Evolutionary conservation across 257 asterid genomes (phyloP), one percentile per base, ranked within the genome.

Genomic region (Penstemon davidsonii): DNA sequence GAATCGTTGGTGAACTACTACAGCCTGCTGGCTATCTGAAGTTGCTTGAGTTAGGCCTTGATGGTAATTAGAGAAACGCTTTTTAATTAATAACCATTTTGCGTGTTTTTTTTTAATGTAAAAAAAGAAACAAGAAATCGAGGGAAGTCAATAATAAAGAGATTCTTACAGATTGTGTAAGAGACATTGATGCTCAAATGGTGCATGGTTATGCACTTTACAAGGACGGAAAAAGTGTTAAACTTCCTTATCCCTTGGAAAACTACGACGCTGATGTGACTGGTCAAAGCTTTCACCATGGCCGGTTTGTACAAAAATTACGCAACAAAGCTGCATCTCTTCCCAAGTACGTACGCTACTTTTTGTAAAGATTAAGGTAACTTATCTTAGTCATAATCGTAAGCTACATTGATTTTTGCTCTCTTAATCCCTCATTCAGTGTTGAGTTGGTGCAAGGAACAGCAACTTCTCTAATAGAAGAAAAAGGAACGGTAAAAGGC

Each of bases 241-340:
- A 43, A 60, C 57, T 78, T 42, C 61, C 83, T 49, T 78, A 78
- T 70, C 86, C 83, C 41, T 58, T 78, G 70, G 81, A 81, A 67
- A 69, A 81, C 60, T 81, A 71, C 25, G 65, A 73, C 33, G 13
- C 79, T 4, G 76, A 81, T 65, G 73, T 81, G 15, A 49, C 81
- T 1, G 86, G 84, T 56, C 71, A 76, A 64, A 63, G 80, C 73
- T 82, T 82, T 67, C 84, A 82, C 55, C 75, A 82, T 38, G 86
- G 84, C 6, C 77, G 81, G 53, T 82, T 78, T 62, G 65, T 82
- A 46, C 86, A 78, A 55, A 54, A 78, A 53, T 75, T 82, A 84
- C 61, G 86, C 50, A 72, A 78, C 51, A 82, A 82, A 65, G 82
- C 81, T 59, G 73, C 80, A 37, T 67, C 80, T 8, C 80, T 81